These are phyloP conservation scores for Artemisia argyi DNA, from an alignment of 129 eudicot genomes.

Conservation along the genomic window DNA sequence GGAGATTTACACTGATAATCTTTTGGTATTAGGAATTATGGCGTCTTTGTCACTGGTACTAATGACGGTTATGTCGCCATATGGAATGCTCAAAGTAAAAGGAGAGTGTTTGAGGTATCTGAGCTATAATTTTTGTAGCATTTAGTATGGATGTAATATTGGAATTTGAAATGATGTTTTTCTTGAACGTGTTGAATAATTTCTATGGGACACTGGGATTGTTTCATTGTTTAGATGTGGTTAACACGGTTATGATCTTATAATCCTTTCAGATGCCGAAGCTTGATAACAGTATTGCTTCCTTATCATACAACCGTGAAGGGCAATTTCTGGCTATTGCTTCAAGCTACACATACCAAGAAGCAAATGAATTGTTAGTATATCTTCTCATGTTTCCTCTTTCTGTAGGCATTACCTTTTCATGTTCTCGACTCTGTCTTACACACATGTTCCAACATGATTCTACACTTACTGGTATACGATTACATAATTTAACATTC, in stretches of 20 bases:
- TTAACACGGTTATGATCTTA: constrained; percentile 23
- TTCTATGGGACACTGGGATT: not conserved
- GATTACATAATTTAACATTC: not conserved
- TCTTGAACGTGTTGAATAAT: not conserved
- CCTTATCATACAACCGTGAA: constrained; percentile 64
- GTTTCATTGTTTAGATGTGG: too few species aligned
- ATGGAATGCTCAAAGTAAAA: constrained; percentile 85
- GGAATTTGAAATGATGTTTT: not conserved
- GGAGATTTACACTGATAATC: constrained; percentile 20
- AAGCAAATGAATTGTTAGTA: constrained; percentile 74
- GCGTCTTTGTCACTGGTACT: constrained; percentile 78
- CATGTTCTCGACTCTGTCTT: not conserved
- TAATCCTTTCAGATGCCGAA: constrained; percentile 65
- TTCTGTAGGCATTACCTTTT: not conserved
- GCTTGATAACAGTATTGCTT: constrained; percentile 72
- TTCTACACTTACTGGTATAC: not conserved
- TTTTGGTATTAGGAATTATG: constrained; percentile 42
- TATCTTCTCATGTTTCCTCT: constrained; percentile 10
- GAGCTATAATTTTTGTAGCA: not conserved
- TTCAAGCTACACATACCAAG: constrained; percentile 80
- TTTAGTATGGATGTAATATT: not conserved
- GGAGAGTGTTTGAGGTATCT: constrained; percentile 65
- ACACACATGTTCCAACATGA: constrained; percentile 5
- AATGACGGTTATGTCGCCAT: constrained; percentile 72
- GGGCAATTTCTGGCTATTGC: constrained; percentile 85